Evolutionary conservation across 2,329 filamentous ascomycete genomes (phyloP), one percentile per base, ranked within the genome.

Genomic region (Elsinoe batatas): DNA sequence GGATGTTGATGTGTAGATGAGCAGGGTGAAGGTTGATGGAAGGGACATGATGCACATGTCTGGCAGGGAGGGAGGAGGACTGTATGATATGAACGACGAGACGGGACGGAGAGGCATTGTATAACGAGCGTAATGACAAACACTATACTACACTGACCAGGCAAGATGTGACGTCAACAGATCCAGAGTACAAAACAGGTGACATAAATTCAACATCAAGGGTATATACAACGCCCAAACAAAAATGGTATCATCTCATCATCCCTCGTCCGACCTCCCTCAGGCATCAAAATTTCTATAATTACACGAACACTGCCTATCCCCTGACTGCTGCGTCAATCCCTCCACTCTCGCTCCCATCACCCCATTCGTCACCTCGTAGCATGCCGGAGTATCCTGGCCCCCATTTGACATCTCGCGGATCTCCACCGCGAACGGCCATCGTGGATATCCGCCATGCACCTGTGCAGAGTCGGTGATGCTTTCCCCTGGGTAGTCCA

Each of bases 361-460:
- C 22, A 57, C 57, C 1, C 72, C 71, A 60, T 73, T 68, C 2
- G 61, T 62, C 26, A 64, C 68, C 57, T 70, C 69, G 60, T 72
- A 74, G 65, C 84, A 87, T 17, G 74, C 72, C 1, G 82, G 83
- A 2, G 77, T 71, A 5, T 73, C 73, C 1, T 68, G 36, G 2
- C 75, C 78, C 8, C 76, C 73, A 1, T 63, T 66, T 59, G 79
- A 76, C 26, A 71, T 65, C 67, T 84, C 77, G 54, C 72, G 70
- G 37, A 85, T 69, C 50, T 80, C 75, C 1, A 83, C 75, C 15
- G 79, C 76, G 56, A 75, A 82, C 0, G 81, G 79, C 82, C 82
- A 85, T 1, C 68, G 61, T 12, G 67, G 61, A 61, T 73, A 76
- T 20, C 62, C 63, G 12, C 56, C 53, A 66, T 60, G 12, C 54